Evolutionary conservation across 2,329 filamentous ascomycete species (phyloP).

Genomic region (Trichothecium roseum): DNA sequence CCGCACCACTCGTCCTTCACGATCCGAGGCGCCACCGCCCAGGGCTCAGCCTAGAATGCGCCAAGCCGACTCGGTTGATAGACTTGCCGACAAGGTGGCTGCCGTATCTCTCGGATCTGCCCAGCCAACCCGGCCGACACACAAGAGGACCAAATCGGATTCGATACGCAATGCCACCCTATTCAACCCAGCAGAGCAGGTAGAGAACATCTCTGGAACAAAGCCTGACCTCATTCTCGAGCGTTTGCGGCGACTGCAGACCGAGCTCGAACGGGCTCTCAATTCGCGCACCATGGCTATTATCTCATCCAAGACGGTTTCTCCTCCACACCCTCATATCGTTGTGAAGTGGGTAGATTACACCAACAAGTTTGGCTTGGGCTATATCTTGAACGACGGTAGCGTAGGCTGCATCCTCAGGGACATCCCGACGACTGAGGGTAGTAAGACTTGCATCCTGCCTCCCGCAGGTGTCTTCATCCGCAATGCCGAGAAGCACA

Average conservation of each 20-base stretch:
- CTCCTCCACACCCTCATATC: slow-evolving; percentile 49
- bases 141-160: slow-evolving; percentile 17
- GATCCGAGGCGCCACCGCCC: no score
- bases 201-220: slow-evolving; percentile 38
- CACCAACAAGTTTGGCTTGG: slow-evolving; percentile 75
- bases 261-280: slow-evolving; percentile 50
- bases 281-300: slow-evolving; percentile 55
- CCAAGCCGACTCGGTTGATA: slow-evolving; percentile 3
- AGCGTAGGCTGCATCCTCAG: slow-evolving; percentile 63
- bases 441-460: slow-evolving; percentile 37
- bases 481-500: slow-evolving; percentile 59
- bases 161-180: slow-evolving; percentile 33
- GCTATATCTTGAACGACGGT: slow-evolving; percentile 74
- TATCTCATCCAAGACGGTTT: slow-evolving; percentile 41
- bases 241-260: slow-evolving; percentile 44
- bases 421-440: slow-evolving; percentile 42
- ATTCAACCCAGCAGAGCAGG: slow-evolving; percentile 44
- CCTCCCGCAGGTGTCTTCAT: slow-evolving; percentile 66
- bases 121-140: slow-evolving; percentile 6
- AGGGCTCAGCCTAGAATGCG: background rate
- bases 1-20: no score
- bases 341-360: slow-evolving; percentile 82
- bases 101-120: slow-evolving; percentile 12
- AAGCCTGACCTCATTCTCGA: slow-evolving; percentile 47
- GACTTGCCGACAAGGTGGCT: slow-evolving; percentile 19